Conservation (phyloP, 2,329 filamentous ascomycete genomes). For the Trichothecium roseum region DNA sequence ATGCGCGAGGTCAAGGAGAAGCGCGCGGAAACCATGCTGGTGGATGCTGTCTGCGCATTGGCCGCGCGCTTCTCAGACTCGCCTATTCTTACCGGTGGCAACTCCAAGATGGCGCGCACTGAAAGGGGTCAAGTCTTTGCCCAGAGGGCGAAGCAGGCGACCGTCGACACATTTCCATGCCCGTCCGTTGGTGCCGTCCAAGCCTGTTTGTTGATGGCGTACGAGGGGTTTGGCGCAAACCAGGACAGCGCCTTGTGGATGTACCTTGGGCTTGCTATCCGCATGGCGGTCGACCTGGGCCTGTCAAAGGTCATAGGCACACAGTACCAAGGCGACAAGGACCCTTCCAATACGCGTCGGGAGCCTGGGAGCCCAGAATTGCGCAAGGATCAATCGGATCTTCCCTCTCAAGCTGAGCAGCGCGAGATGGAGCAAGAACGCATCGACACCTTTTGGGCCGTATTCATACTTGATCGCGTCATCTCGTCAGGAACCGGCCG, state of each 20-base stretch:
- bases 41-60: conserved; percentile 76
- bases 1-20: conserved; percentile 70
- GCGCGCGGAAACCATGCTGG: conserved; percentile 70
- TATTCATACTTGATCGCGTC: conserved; percentile 78
- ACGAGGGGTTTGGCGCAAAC: conserved; percentile 80
- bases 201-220: conserved; percentile 72
- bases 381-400: conserved; percentile 29
- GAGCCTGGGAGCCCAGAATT: conserved; percentile 29
- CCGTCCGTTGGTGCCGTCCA: conserved; percentile 78
- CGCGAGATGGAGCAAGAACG: conserved; percentile 67
- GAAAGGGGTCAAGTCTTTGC: conserved; percentile 72
- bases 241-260: conserved; percentile 89
- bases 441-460: conserved; percentile 81
- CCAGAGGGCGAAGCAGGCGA: conserved; percentile 70
- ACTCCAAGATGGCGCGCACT: conserved; percentile 40
- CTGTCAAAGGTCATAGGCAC: conserved; percentile 74
- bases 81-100: conserved; percentile 34
- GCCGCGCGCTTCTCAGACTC: conserved; percentile 70
- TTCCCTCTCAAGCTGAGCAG: conserved; percentile 39
- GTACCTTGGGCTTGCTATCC: conserved; percentile 81
- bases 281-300: conserved; percentile 71
- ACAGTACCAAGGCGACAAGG: conserved; percentile 44
- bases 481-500: conserved; percentile 82
- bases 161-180: conserved; percentile 73
- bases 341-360: conserved; percentile 36